These are phyloP conservation scores for Aspergillus sclerotialis DNA, from an alignment of 2,329 filamentous ascomycete species.

Conservation along the genomic window DNA sequence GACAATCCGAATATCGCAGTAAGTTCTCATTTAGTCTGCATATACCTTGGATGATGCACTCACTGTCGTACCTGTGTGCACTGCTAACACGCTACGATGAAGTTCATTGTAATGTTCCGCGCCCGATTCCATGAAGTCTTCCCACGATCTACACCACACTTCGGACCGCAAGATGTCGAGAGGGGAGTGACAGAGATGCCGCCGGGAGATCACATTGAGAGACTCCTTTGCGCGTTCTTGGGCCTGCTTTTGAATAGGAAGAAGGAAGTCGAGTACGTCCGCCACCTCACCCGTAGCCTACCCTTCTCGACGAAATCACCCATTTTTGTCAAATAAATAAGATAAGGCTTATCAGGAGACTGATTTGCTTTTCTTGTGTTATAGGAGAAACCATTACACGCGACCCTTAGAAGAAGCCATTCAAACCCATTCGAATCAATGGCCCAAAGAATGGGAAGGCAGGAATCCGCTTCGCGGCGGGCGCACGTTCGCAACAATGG, in stretches of 20 bases:
- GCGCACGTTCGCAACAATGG: slow-evolving; percentile 75
- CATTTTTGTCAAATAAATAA: slow-evolving; percentile 4
- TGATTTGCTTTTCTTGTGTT: slow-evolving; percentile 15
- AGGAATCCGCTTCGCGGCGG: slow-evolving; percentile 77
- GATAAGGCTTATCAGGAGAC: slow-evolving; percentile 16
- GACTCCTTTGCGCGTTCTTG: slow-evolving; percentile 81
- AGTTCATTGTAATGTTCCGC: slow-evolving; percentile 99
- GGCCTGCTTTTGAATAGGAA: slow-evolving; percentile 90
- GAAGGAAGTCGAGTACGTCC: slow-evolving; percentile 91
- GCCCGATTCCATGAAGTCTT: slow-evolving; percentile 87
- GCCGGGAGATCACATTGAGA: slow-evolving; percentile 79
- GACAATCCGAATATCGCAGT: slow-evolving; percentile 92
- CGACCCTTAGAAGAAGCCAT: slow-evolving; percentile 92
- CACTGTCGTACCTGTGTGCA: too few relatives aligned
- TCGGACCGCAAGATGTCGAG: slow-evolving; percentile 93
- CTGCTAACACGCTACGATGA: slow-evolving; percentile 28
- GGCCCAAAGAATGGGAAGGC: slow-evolving; percentile 75
- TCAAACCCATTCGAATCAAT: slow-evolving; percentile 75
- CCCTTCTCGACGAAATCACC: slow-evolving; percentile 2
- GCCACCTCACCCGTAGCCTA: slow-evolving; percentile 17
- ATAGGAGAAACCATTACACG: slow-evolving; percentile 82
- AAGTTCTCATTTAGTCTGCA: slow-evolving; percentile 53
- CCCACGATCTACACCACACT: slow-evolving; percentile 76
- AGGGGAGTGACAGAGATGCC: slow-evolving; percentile 68
- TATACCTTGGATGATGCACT: too few relatives aligned